Evolutionary conservation across 305 asterid species (phyloP).

Genomic region (Fraxinus velutina): DNA sequence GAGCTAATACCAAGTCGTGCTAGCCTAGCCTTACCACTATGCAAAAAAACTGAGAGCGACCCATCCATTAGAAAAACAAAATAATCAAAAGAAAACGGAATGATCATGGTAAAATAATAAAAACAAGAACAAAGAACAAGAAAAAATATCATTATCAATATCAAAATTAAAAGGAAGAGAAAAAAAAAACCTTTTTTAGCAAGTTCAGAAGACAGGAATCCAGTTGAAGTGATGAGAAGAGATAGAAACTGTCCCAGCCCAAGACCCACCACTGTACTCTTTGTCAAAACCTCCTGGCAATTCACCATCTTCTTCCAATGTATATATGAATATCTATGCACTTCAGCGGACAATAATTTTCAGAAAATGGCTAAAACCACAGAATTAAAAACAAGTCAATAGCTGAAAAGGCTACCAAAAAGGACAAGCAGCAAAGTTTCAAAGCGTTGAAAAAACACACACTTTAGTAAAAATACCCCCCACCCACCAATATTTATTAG

Average conservation of each 20-base stretch:
- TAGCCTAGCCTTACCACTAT: not conserved
- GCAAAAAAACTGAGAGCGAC: not conserved
- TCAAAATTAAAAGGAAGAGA: not conserved
- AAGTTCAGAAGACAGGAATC: slow-evolving; percentile 87
- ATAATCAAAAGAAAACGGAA: slow-evolving; percentile 1
- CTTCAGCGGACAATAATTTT: not conserved
- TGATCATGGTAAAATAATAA: not conserved
- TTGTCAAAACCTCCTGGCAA: slow-evolving; percentile 43
- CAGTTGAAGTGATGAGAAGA: slow-evolving; percentile 80
- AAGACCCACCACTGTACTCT: slow-evolving; percentile 60
- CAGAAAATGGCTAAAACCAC: slow-evolving; percentile 5
- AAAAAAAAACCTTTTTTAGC: slow-evolving; percentile 54
- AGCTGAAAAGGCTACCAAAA: slow-evolving; percentile 11
- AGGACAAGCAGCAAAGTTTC: slow-evolving; percentile 6
- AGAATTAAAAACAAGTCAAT: not conserved
- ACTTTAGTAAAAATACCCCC: not conserved
- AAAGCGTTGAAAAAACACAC: not conserved
- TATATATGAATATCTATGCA: not conserved
- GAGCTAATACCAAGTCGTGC: not conserved
- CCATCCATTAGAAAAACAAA: not conserved
- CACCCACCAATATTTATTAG: not conserved
- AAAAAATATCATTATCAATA: not conserved
- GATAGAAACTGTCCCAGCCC: slow-evolving; percentile 79
- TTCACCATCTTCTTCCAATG: slow-evolving; percentile 32
- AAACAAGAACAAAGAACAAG: slow-evolving; percentile 1